A percentile compares a stretch with the other conserved stretches of the same genome.
Conservation (phyloP, 2,329 filamentous ascomycete genomes). For the Metarhizium rileyi region DNA sequence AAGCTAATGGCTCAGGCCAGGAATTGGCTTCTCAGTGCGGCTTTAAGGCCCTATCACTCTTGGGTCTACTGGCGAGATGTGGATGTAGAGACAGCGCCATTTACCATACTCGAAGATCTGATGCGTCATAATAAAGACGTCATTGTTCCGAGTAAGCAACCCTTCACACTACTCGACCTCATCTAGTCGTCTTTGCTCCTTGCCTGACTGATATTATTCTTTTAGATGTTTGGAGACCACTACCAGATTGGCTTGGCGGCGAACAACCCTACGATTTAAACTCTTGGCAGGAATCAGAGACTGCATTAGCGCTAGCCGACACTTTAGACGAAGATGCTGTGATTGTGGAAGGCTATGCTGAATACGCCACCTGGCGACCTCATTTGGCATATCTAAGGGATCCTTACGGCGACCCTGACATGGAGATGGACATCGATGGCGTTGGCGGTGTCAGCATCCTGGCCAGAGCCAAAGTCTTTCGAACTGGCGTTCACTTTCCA, state of each 20-base stretch:
- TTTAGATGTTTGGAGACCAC: conserved; percentile 90
- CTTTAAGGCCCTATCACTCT: conserved; percentile 86
- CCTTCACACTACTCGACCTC: background rate
- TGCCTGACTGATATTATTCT: conserved; percentile 10
- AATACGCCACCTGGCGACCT: conserved; percentile 96
- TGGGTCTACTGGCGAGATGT: conserved; percentile 99
- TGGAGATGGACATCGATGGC: conserved; percentile 99
- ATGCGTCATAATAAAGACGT: conserved; percentile 99
- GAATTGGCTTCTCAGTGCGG: conserved; percentile 93
- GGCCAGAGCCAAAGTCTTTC: conserved; percentile 91
- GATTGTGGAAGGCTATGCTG: conserved; percentile 96
- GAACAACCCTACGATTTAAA: conserved; percentile 98
- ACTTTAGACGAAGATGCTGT: conserved; percentile 96
- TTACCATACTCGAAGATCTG: conserved; percentile 91
- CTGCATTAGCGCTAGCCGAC: conserved; percentile 83
- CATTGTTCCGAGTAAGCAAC: conserved; percentile 84
- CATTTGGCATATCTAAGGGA: conserved; percentile 95
- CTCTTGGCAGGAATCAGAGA: conserved; percentile 99
- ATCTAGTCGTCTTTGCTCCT: background rate
- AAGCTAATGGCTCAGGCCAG: conserved; percentile 97
- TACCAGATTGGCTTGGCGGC: conserved; percentile 96
- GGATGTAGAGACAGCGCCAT: conserved; percentile 93
- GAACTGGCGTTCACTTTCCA: conserved; percentile 91
- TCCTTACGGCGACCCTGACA: conserved; percentile 93
- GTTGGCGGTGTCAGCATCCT: conserved; percentile 96